phyloP scores from a whole-genome alignment of 352 stramenopile species.

The Labyrinthula sp. region DNA sequence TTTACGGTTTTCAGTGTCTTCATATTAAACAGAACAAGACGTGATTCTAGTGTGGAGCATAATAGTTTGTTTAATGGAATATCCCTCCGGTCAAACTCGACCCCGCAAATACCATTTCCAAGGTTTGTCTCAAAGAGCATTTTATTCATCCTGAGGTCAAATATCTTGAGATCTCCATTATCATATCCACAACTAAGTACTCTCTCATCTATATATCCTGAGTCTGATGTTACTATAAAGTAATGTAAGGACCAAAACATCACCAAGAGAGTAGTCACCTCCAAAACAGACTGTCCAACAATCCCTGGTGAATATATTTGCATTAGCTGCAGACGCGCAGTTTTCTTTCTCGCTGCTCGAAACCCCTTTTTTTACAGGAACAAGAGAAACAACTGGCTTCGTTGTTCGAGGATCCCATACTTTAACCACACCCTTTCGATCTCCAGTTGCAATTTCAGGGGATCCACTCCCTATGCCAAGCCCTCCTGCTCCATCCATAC shows the following conservation, averaged over 20 bases:
- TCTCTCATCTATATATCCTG: constrained; percentile 70
- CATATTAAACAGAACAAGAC: constrained; percentile 80
- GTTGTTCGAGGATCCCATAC: constrained; percentile 78
- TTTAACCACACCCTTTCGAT: constrained; percentile 64
- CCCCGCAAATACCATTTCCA: constrained; percentile 76
- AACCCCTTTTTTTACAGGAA: constrained; percentile 46
- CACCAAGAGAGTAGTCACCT: too few relatives aligned
- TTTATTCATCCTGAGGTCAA: constrained; percentile 68
- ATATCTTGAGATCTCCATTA: constrained; percentile 90
- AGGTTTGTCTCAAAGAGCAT: constrained; percentile 84
- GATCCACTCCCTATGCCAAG: constrained; percentile 59
- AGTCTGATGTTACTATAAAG: constrained; percentile 50
- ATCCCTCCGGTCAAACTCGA: constrained; percentile 81
- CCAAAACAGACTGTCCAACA: constrained; percentile 86
- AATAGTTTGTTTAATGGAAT: constrained; percentile 93
- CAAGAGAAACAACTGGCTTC: constrained; percentile 67
- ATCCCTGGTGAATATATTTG: constrained; percentile 54
- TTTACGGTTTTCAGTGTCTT: too few relatives aligned
- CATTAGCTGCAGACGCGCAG: too few relatives aligned
- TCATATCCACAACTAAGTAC: constrained; percentile 75
- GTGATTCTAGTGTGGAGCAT: constrained; percentile 78
- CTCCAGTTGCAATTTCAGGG: constrained; percentile 73
- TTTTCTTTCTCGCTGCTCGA: constrained; percentile 8
- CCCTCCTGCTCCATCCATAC: constrained; percentile 74
- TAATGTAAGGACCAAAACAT: not conserved